Conservation (phyloP, 2,329 filamentous ascomycete species). For the Pestalotiopsis sp. region DNA sequence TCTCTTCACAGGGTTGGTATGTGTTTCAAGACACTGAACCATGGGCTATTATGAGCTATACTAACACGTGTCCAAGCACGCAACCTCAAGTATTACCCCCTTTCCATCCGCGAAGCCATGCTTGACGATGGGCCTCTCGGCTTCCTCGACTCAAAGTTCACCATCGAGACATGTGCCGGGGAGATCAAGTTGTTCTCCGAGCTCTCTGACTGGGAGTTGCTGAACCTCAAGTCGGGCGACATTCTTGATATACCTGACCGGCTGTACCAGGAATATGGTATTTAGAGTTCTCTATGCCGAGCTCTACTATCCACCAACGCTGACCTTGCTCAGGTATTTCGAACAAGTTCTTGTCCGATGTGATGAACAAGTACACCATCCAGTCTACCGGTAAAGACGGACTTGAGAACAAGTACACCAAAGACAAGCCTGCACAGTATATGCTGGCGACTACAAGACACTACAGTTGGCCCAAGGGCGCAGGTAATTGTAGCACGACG, state of each 20-base stretch:
- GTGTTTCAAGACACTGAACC: not conserved
- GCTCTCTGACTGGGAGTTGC: slow-evolving; percentile 43
- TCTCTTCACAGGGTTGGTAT: not conserved
- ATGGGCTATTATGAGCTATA: not conserved
- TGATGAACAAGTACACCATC: slow-evolving; percentile 36
- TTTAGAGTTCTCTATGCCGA: not conserved
- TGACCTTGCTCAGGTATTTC: slow-evolving; percentile 33
- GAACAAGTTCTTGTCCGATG: slow-evolving; percentile 33
- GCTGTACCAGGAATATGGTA: slow-evolving; percentile 6
- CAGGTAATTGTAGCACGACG: slow-evolving; percentile 33
- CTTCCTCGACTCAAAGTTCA: slow-evolving; percentile 33
- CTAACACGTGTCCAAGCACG: slow-evolving; percentile 31
- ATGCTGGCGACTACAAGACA: slow-evolving; percentile 44
- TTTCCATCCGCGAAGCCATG: slow-evolving; percentile 37
- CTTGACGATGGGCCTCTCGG: slow-evolving; percentile 25
- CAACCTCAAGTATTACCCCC: slow-evolving; percentile 50
- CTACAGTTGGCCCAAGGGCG: slow-evolving; percentile 52
- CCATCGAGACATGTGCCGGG: slow-evolving; percentile 31
- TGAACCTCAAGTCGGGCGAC: slow-evolving; percentile 42
- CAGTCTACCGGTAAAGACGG: slow-evolving; percentile 41
- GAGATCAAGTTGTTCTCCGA: slow-evolving; percentile 37
- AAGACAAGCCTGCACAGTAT: slow-evolving; percentile 35
- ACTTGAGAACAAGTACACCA: slow-evolving; percentile 36
- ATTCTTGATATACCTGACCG: slow-evolving; percentile 42
- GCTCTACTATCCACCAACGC: slow-evolving; percentile 29